Evolutionary conservation across 164 flowering plant genomes (phyloP).

Genomic region (Sedum album): DNA sequence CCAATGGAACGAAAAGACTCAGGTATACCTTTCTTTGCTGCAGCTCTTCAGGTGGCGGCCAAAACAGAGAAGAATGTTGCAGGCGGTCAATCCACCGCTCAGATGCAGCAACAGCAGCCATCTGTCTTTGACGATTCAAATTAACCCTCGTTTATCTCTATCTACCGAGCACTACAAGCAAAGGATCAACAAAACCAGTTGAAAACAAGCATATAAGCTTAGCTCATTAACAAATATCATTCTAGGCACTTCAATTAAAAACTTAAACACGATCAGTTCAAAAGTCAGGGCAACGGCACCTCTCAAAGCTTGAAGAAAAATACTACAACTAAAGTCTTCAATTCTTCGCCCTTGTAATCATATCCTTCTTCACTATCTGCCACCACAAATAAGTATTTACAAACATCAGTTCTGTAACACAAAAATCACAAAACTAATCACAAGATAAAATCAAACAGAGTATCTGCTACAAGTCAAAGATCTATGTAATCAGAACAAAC

Average conservation of each 20-base stretch:
- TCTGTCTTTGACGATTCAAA: conserved; percentile 1
- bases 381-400: neutral
- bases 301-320: neutral
- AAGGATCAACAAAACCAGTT: conserved; percentile 21
- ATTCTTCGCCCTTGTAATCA: neutral
- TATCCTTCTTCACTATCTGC: neutral
- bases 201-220: neutral
- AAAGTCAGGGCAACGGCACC: neutral
- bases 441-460: neutral
- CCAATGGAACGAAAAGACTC: neutral
- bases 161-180: conserved; percentile 26
- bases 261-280: neutral
- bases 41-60: conserved; percentile 21
- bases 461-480: neutral
- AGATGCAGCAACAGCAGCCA: conserved; percentile 47
- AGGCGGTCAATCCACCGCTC: conserved; percentile 93
- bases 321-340: neutral
- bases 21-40: conserved; percentile 58
- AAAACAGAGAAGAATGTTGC: conserved; percentile 64
- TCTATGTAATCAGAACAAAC: neutral
- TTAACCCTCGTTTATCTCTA: neutral
- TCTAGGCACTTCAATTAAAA: neutral
- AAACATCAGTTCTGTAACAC: neutral
- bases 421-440: neutral
- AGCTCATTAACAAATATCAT: neutral